Percentiles rank a stretch among this genome's conserved stretches.
These are phyloP conservation scores for Podochytrium sp. DNA, from an alignment of 192 early-diverging fungal genomes.

Conservation along the genomic window DNA sequence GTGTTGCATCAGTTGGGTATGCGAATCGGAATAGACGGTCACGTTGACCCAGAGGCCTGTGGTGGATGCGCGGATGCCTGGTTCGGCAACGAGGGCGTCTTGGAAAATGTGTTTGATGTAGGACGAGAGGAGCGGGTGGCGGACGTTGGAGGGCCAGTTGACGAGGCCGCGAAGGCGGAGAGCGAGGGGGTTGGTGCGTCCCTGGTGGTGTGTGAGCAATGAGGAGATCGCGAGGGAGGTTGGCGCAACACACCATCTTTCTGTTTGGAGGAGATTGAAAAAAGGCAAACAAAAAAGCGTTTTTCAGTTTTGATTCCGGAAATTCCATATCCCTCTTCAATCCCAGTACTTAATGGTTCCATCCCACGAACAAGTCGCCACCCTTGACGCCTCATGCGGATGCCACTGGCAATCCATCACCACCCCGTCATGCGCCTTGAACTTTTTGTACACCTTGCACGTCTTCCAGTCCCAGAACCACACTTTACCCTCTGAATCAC, in stretches of 20 bases:
- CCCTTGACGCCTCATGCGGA: slow-evolving; percentile 88
- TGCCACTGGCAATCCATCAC: slow-evolving; percentile 94
- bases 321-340: no score
- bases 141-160: slow-evolving; percentile 58
- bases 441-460: slow-evolving; percentile 79
- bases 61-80: slow-evolving; percentile 57
- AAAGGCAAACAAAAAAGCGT: no score
- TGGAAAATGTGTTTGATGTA: slow-evolving; percentile 63
- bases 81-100: slow-evolving; percentile 37
- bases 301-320: not conserved
- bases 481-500: slow-evolving; percentile 90
- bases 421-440: slow-evolving; percentile 91
- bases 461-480: slow-evolving; percentile 99
- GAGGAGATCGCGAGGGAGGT: no score
- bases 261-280: no score
- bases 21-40: slow-evolving; percentile 32
- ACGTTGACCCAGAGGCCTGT: slow-evolving; percentile 58
- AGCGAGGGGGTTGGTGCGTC: slow-evolving; percentile 50
- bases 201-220: no score
- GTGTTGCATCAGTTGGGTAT: slow-evolving; percentile 14
- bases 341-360: slow-evolving; percentile 91
- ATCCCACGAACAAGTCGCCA: slow-evolving; percentile 96
- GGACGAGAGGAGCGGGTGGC: slow-evolving; percentile 44
- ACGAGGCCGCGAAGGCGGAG: slow-evolving; percentile 46
- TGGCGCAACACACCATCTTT: no score